Evolutionary conservation across 768 basidiomycete genomes (phyloP), one percentile per base, ranked within the genome.

Genomic region (Cytidiella melzeri): DNA sequence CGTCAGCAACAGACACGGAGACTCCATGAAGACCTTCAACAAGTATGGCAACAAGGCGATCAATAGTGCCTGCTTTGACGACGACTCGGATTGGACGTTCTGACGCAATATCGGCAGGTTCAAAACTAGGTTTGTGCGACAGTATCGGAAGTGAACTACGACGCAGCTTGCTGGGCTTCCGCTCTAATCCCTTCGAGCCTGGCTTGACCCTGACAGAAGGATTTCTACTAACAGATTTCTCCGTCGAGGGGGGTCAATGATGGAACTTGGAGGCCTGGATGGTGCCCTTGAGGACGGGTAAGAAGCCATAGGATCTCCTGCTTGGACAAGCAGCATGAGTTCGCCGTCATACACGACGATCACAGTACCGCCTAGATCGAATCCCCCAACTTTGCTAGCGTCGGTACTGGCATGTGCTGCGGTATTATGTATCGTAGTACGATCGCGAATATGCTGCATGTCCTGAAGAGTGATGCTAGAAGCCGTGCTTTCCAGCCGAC

Each of bases 171-270:
- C 87, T 90, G 15, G 82, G 71, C 64, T 91, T 89, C n/a, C 88
- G 77, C 38, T 90, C 86, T 37, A 89, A 57, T 0, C 79, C 77
- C 0, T 81, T 56, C 13, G 81, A 74, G 24, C 79, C 76, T 0
- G 88, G 80, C 53, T 83, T 87, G 41, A 90, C 85, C 18, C 89
- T 81, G 45, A 91, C 87, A 3, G 86, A 88, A 1, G 88, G 86
- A 7, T 76, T 73, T 10, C 88, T 76, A 13, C 70, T 67, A 10
- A 84, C 58, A 3, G 69, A 43, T 57, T 73, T 78, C 12, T 77
- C 64, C 7, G 46, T 53, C 12, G 39, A 58, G 69, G 59, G 30
- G 63, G 57, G 48, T 81, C 75, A 19, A 73, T 65, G 40, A 78
- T 69, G 2, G 83, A 79, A 57, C 87, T 85, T 0, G 83, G 75